These are phyloP conservation scores for Gelatoporia subvermispora DNA, from an alignment of 768 basidiomycete species.

Conservation along the genomic window DNA sequence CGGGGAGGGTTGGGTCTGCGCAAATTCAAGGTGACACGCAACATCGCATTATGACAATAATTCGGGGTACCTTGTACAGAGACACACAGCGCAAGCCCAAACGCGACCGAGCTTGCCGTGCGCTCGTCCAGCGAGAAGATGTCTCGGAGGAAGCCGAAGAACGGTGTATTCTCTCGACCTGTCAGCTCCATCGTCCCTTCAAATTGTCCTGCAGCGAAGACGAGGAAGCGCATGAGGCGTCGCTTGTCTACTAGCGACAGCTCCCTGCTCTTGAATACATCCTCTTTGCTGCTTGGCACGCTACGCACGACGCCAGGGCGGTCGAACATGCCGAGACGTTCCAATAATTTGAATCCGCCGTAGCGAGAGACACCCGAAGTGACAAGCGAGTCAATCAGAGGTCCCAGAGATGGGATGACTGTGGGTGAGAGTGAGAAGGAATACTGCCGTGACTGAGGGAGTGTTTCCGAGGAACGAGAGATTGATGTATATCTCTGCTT, in stretches of 20 bases:
- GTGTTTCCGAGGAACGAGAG: slow-evolving; percentile 36
- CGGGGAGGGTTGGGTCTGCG: slow-evolving; percentile 60
- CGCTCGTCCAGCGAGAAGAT: slow-evolving; percentile 58
- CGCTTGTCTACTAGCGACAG: slow-evolving; percentile 82
- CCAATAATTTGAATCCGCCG: slow-evolving; percentile 84
- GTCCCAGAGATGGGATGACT: slow-evolving; percentile 74
- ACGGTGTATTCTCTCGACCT: slow-evolving; percentile 50
- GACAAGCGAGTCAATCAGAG: slow-evolving; percentile 73
- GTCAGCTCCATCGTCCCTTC: slow-evolving; percentile 56
- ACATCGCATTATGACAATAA: not conserved
- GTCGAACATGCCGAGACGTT: slow-evolving; percentile 59
- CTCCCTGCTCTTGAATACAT: slow-evolving; percentile 81
- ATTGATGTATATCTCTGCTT: slow-evolving; percentile 36
- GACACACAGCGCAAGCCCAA: slow-evolving; percentile 71
- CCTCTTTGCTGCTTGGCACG: slow-evolving; percentile 90
- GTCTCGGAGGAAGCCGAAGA: slow-evolving; percentile 59
- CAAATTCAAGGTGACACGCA: slow-evolving; percentile 4
- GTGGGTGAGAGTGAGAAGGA: slow-evolving; percentile 82
- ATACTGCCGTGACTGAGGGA: slow-evolving; percentile 64
- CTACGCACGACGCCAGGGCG: slow-evolving; percentile 38
- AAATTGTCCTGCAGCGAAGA: slow-evolving; percentile 75
- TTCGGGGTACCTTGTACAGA: slow-evolving; percentile 48
- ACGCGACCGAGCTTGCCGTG: slow-evolving; percentile 60
- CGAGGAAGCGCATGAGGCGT: slow-evolving; percentile 86
- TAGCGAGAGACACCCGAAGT: slow-evolving; percentile 85